Evolutionary conservation across 169 alveolate genomes (phyloP).

Genomic region (Cryptosporidium muris): DNA sequence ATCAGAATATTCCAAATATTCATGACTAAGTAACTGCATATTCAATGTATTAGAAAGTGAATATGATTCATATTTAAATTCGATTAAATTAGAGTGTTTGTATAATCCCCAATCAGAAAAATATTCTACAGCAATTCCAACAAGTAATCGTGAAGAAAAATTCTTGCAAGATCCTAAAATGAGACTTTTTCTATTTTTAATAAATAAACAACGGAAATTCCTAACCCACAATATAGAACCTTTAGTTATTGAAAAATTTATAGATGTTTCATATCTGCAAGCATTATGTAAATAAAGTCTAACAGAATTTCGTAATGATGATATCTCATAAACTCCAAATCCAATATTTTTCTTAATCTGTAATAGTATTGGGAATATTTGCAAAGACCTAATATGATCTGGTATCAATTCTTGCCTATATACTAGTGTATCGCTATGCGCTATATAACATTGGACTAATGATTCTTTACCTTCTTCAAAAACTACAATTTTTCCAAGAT

Average conservation of each 20-base stretch:
- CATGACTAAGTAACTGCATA: conserved; percentile 44
- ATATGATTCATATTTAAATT: neutral
- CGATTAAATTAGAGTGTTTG: conserved; percentile 22
- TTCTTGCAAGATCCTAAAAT: too few relatives aligned
- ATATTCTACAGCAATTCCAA: conserved; percentile 30
- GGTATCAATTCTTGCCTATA: neutral
- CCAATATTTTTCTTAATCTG: conserved; percentile 51
- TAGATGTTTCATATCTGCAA: conserved; percentile 20
- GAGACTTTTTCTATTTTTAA: neutral
- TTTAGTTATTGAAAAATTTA: conserved; percentile 32
- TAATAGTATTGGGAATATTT: neutral
- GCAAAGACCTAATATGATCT: neutral
- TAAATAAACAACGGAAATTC: conserved; percentile 20
- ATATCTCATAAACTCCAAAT: conserved; percentile 42
- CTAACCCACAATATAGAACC: conserved; percentile 64
- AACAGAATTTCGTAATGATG: conserved; percentile 1
- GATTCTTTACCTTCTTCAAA: neutral
- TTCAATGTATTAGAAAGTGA: conserved; percentile 23
- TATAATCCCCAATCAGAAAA: conserved; percentile 57
- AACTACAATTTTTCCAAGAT: conserved; percentile 16
- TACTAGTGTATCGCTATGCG: conserved; percentile 8
- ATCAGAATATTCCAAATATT: conserved; percentile 25
- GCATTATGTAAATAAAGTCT: conserved; percentile 45
- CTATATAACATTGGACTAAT: conserved; percentile 9
- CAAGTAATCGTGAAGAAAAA: neutral